Evolutionary conservation across 2,329 filamentous ascomycete genomes (phyloP), one percentile per base, ranked within the genome.

Genomic region (Aspergillus sp.): DNA sequence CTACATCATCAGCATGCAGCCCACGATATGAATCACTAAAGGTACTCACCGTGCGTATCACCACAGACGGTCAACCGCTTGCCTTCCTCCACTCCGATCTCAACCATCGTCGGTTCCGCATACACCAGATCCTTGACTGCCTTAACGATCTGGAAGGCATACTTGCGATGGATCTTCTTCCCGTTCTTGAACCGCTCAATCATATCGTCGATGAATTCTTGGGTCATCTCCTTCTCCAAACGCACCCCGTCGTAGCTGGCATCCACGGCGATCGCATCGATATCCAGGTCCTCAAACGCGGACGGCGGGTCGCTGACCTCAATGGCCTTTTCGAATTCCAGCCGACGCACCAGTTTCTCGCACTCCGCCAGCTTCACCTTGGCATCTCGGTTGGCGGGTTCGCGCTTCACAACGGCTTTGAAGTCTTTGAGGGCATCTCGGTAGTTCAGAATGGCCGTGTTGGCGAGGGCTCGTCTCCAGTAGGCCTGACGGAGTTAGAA

Each of bases 171-270:
- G 52, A 99, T 82, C 75, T 90, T 93, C 82, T 99, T 97, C 68
- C 94, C 94, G 47, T 84, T 87, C 82, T 95, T 96, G 82, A 99
- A 99, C 29, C 94, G 81, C 71, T 94, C 84, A 52, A 91, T 93
- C 93, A 97, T 97, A 76, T 99, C 93, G 64, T 95, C 89, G 64
- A 99, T 89, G 68, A 99, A 99, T 65, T 97, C 93, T 62, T 93
- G 84, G 1, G 93, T 97, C 91, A 99, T 99, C 70, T 88, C 82
- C 36, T 83, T 87, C n/a, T 63, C 72, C 49, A 99, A 77, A 52
- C 81, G 81, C 19, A 86, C 87, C 56, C 94, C 94, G 66, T 99
- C 94, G 66, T 99, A 99, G 50, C 81, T 81, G 19, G 86, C 77
- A 57, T 97, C 92, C 16, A 99, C 85, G 10, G 78, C 78, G 73